Evolutionary conservation across 2,329 filamentous ascomycete genomes (phyloP).

Genomic region (Xylariaceae sp.): DNA sequence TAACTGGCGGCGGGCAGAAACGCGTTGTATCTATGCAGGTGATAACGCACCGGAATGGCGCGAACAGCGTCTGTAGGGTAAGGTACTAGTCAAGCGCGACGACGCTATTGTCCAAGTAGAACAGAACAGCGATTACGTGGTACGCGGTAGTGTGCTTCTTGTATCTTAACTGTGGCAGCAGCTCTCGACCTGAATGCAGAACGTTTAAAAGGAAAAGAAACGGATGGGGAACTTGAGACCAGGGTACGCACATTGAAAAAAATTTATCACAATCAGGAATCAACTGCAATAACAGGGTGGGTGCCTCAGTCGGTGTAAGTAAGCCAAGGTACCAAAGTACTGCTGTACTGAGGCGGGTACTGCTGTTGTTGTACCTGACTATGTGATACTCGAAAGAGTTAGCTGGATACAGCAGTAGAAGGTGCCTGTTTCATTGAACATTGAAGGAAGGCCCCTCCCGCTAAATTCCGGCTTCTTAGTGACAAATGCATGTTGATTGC

Average conservation of each 20-base stretch:
- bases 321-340: slow-evolving; percentile 7
- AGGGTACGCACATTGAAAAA: slow-evolving; percentile 8
- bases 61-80: slow-evolving; percentile 15
- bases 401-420: too few species aligned
- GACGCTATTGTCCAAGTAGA: slow-evolving; percentile 6
- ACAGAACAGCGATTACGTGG: slow-evolving; percentile 2
- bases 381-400: background rate
- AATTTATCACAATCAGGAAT: slow-evolving; percentile 16
- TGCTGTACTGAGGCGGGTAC: background rate
- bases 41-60: slow-evolving; percentile 26
- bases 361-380: too few species aligned
- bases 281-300: slow-evolving; percentile 9
- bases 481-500: too few species aligned
- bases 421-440: too few species aligned
- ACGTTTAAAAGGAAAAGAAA: slow-evolving; percentile 15
- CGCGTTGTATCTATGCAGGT: slow-evolving; percentile 27
- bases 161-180: slow-evolving; percentile 13
- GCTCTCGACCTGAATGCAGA: slow-evolving; percentile 5
- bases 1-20: slow-evolving; percentile 22
- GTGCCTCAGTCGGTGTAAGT: slow-evolving; percentile 9
- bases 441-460: too few species aligned
- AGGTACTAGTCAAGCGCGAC: background rate
- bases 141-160: slow-evolving; percentile 9
- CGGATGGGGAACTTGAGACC: slow-evolving; percentile 12
- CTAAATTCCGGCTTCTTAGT: too few species aligned